phyloP scores from a whole-genome alignment of 495 filamentous ascomycete genomes.

The Aspergillus egyptiacus region DNA sequence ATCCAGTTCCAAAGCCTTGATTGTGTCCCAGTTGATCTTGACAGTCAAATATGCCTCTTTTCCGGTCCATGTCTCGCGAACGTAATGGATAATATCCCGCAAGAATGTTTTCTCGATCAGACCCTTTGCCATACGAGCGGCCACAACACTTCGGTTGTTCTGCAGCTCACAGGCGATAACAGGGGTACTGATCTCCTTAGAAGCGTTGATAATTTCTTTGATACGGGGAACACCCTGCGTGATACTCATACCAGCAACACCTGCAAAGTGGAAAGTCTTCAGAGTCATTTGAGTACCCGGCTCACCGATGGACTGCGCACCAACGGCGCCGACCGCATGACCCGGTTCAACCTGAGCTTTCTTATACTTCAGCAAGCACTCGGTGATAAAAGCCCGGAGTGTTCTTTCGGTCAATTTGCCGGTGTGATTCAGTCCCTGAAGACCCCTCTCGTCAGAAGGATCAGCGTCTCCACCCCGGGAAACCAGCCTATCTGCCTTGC shows the following conservation, averaged over 20 bases:
- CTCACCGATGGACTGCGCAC: conserved; percentile 96
- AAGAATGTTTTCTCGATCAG: conserved; percentile 68
- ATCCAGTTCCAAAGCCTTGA: conserved; percentile 72
- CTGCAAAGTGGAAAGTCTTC: conserved; percentile 99
- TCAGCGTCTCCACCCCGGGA: conserved; percentile 37
- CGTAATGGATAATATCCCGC: conserved; percentile 57
- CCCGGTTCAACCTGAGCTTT: conserved; percentile 87
- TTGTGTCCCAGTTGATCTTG: conserved; percentile 68
- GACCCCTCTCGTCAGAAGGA: conserved; percentile 32
- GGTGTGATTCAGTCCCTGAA: conserved; percentile 56
- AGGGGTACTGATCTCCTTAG: conserved; percentile 85
- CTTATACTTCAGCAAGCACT: conserved; percentile 84
- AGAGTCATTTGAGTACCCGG: conserved; percentile 99
- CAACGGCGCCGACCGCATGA: conserved; percentile 94
- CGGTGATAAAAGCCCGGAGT: conserved; percentile 65
- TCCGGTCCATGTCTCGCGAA: conserved; percentile 78
- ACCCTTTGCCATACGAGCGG: conserved; percentile 81
- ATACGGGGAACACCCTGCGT: conserved; percentile 98
- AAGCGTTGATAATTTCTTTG: conserved; percentile 99
- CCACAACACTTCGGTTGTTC: conserved; percentile 60
- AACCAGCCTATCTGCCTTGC: conserved; percentile 50
- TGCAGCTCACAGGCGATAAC: conserved; percentile 80
- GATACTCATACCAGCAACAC: conserved; percentile 98
- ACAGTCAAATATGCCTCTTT: conserved; percentile 67
- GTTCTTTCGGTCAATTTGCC: conserved; percentile 74